These are phyloP conservation scores for Talaromyces sp. DNA, from an alignment of 2,329 filamentous ascomycete species.

Conservation along the genomic window DNA sequence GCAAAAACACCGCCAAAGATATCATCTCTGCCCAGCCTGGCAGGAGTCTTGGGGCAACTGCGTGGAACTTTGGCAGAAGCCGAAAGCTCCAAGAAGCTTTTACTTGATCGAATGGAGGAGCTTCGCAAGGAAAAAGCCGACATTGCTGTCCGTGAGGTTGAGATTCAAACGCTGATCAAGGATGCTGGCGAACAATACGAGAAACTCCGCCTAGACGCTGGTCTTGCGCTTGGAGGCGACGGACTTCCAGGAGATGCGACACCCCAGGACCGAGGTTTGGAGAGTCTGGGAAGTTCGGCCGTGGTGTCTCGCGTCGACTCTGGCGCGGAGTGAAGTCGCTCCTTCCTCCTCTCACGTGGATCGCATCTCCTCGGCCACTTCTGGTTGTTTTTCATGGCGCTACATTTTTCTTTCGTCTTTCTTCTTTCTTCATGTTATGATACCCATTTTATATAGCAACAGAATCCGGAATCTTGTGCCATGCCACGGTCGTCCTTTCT, in stretches of 20 bases:
- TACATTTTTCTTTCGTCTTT: not conserved
- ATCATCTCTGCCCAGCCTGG: constrained; percentile 69
- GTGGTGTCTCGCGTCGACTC: constrained; percentile 20
- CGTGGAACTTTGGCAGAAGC: constrained; percentile 58
- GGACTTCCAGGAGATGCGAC: constrained; percentile 21
- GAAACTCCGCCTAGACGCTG: constrained; percentile 46
- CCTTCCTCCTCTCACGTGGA: not conserved
- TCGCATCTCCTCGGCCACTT: not conserved
- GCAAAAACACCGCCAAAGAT: constrained; percentile 65
- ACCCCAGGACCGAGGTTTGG: constrained; percentile 30
- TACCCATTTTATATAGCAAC: constrained; percentile 14
- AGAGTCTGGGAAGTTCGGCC: constrained; percentile 31
- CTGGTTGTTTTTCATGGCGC: not conserved
- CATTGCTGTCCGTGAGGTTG: constrained; percentile 64
- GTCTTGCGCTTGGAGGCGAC: constrained; percentile 21
- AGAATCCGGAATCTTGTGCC: constrained; percentile 15
- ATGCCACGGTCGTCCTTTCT: constrained; percentile 26
- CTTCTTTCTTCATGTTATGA: constrained; percentile 13
- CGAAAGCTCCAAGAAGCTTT: constrained; percentile 57
- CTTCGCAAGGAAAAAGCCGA: constrained; percentile 64
- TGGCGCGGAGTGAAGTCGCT: constrained; percentile 18
- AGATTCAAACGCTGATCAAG: constrained; percentile 75
- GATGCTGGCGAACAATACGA: constrained; percentile 72
- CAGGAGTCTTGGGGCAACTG: constrained; percentile 60
- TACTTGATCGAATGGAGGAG: constrained; percentile 59